Conservation (phyloP, 331 rosid species). For the Spiraea crenata region DNA sequence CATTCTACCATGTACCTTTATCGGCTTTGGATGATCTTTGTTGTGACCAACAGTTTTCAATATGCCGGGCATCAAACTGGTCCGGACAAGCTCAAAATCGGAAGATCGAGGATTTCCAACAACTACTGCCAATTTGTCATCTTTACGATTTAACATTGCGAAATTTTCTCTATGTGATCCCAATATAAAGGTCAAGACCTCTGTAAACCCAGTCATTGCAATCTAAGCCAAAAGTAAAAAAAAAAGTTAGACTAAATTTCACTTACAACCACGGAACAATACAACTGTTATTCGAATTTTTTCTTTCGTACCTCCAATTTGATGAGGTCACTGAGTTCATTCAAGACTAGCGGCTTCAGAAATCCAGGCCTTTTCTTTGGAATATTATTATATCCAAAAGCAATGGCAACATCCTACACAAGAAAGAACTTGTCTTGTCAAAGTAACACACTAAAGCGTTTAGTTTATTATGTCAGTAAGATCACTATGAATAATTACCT, state of each 20-base stretch:
- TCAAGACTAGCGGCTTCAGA: slow-evolving; percentile 66
- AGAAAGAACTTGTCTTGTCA: slow-evolving; percentile 25
- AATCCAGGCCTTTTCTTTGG: slow-evolving; percentile 70
- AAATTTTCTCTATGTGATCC: slow-evolving; percentile 80
- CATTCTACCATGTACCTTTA: slow-evolving; percentile 52
- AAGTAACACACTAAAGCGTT: not conserved
- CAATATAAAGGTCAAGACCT: slow-evolving; percentile 84
- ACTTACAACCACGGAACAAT: slow-evolving; percentile 15
- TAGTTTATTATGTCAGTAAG: slow-evolving; percentile 2
- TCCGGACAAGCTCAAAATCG: slow-evolving; percentile 86
- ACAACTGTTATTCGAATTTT: slow-evolving; percentile 14
- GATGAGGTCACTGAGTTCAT: slow-evolving; percentile 76
- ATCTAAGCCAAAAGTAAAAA: slow-evolving; percentile 45
- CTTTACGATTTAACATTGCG: slow-evolving; percentile 69
- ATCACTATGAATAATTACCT: slow-evolving; percentile 41
- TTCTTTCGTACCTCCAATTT: slow-evolving; percentile 63
- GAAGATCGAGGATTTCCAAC: slow-evolving; percentile 89
- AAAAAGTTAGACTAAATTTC: not conserved
- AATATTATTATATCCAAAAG: slow-evolving; percentile 80
- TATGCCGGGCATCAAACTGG: slow-evolving; percentile 89
- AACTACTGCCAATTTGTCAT: slow-evolving; percentile 68
- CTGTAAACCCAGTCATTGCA: slow-evolving; percentile 80
- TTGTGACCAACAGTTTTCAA: slow-evolving; percentile 84
- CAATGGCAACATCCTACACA: slow-evolving; percentile 89
- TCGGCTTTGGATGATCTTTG: slow-evolving; percentile 96